These are phyloP conservation scores for Graphiopsis chlorocephala DNA, from an alignment of 2,329 filamentous ascomycete genomes.

Conservation along the genomic window DNA sequence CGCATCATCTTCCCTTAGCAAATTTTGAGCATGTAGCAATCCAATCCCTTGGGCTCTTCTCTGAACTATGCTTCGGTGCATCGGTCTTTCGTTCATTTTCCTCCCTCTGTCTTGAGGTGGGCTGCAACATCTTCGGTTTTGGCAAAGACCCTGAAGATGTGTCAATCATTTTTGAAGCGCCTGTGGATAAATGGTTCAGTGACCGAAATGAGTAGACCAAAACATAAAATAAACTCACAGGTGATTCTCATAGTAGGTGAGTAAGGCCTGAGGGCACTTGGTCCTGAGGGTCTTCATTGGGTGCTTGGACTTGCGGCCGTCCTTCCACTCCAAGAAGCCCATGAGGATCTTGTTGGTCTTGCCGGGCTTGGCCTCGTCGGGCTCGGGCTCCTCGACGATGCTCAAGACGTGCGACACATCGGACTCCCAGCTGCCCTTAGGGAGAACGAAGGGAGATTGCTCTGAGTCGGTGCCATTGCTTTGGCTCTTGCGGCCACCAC, in stretches of 20 bases:
- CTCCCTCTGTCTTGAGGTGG: neutral
- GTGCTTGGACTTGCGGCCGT: slow-evolving; percentile 70
- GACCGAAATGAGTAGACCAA: neutral
- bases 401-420: slow-evolving; percentile 69
- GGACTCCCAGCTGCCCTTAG: slow-evolving; percentile 74
- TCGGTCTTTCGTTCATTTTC: neutral
- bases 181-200: neutral
- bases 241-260: slow-evolving; percentile 39
- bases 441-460: slow-evolving; percentile 57
- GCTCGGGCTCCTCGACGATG: slow-evolving; percentile 58
- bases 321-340: slow-evolving; percentile 70
- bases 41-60: neutral
- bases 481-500: slow-evolving; percentile 25
- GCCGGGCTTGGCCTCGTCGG: slow-evolving; percentile 28
- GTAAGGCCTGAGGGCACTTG: slow-evolving; percentile 69
- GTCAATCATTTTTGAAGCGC: neutral
- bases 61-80: neutral
- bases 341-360: slow-evolving; percentile 52
- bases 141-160: slow-evolving; percentile 3
- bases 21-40: neutral
- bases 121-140: slow-evolving; percentile 1
- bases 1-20: neutral
- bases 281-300: slow-evolving; percentile 65
- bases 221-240: slow-evolving; percentile 33
- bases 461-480: slow-evolving; percentile 29